Conservation (phyloP, 2,329 filamentous ascomycete species). For the Claviceps monticola region DNA sequence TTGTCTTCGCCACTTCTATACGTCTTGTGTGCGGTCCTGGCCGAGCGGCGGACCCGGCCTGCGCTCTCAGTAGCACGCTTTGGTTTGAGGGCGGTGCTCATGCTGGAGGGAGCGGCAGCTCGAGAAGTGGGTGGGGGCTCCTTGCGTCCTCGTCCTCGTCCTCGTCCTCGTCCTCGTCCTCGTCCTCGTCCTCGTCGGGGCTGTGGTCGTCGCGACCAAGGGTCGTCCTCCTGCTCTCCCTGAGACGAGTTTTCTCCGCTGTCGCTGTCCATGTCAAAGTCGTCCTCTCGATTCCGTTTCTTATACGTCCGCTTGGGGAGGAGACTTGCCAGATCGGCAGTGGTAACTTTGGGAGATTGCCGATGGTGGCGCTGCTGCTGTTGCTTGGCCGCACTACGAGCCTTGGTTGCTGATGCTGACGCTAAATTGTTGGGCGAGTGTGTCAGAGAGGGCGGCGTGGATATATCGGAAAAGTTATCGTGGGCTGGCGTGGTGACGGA, state of each 20-base stretch:
- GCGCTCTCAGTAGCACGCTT: constrained; percentile 10
- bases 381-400: constrained; percentile 18
- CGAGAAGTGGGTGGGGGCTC: constrained; percentile 2
- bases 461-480: constrained; percentile 35
- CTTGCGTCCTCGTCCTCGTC: constrained; percentile 12
- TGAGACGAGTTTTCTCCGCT: constrained; percentile 34
- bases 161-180: constrained; percentile 9
- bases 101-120: constrained; percentile 15
- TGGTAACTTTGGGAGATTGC: constrained; percentile 31
- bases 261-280: constrained; percentile 29
- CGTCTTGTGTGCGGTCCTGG: constrained; percentile 24
- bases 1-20: constrained; percentile 44
- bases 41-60: constrained; percentile 7
- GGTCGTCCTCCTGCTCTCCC: constrained; percentile 39
- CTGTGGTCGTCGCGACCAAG: not conserved
- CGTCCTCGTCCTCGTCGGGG: not conserved
- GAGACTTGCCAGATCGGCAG: constrained; percentile 38
- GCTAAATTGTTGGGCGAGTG: constrained; percentile 45
- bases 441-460: constrained; percentile 51
- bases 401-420: constrained; percentile 11
- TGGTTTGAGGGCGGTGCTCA: constrained; percentile 11
- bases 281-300: constrained; percentile 21
- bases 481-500: constrained; percentile 24
- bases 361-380: constrained; percentile 21
- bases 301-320: constrained; percentile 37